phyloP scores from a whole-genome alignment of 1,284 basidiomycete genomes.

The Cryptococcus jaspeensis region DNA sequence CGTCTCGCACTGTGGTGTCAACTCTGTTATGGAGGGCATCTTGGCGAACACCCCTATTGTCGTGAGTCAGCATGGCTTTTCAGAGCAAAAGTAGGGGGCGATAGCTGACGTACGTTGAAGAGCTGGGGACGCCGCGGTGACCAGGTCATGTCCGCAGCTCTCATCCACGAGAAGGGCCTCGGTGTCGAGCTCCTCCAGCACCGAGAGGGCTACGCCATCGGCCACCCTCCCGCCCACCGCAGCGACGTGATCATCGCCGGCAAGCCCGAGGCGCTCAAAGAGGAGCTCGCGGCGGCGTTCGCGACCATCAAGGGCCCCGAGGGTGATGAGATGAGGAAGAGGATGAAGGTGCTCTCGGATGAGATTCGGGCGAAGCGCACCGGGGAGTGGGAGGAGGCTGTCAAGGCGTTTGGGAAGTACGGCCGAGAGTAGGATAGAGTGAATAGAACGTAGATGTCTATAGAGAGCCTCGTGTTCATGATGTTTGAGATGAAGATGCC shows the following conservation, averaged over 20 bases:
- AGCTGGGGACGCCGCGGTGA: slow-evolving; percentile 12
- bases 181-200: slow-evolving; percentile 24
- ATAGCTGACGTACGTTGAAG: background rate
- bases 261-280: slow-evolving; percentile 4
- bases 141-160: slow-evolving; percentile 9
- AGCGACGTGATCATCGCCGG: slow-evolving; percentile 8
- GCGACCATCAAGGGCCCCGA: slow-evolving; percentile 5
- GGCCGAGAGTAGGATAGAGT: slow-evolving; percentile 1
- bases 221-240: slow-evolving; percentile 7
- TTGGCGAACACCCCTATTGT: slow-evolving; percentile 16
- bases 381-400: slow-evolving; percentile 15
- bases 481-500: background rate
- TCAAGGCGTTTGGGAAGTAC: slow-evolving; percentile 6
- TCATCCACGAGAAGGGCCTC: slow-evolving; percentile 1
- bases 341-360: background rate
- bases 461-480: too few species aligned
- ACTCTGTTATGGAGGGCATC: slow-evolving; percentile 14
- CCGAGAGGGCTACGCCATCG: slow-evolving; percentile 11
- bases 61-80: slow-evolving; percentile 4
- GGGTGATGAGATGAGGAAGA: slow-evolving; percentile 9
- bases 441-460: background rate
- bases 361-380: slow-evolving; percentile 13
- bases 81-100: background rate
- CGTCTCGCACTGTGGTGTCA: slow-evolving; percentile 20
- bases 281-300: slow-evolving; percentile 5